Base-by-base conservation (phyloP, 257 asterid genomes). In the Solanum bukasovii region DNA sequence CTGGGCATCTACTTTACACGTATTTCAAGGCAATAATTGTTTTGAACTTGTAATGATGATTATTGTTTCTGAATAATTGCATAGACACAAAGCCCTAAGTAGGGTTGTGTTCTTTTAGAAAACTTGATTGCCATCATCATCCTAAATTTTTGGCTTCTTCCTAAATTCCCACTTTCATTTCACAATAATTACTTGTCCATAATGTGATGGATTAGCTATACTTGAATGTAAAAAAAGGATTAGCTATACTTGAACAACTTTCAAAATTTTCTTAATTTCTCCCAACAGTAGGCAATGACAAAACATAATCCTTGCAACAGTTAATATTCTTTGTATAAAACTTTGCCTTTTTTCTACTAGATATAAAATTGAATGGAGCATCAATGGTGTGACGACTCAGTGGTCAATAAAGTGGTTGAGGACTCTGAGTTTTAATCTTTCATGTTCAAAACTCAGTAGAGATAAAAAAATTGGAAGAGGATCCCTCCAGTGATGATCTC, bases 1-100 rank as follows among this genome's bases (percentile, higher is more conserved):
- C 65, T 67, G 78, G 68, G 84, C 84, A 86, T 73, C 25, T 38
- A 11, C 93, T 92, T 90, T 92, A 87, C 94, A 92, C 94, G 93
- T 90, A 86, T 86, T 89, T 88, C 90, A 93, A 92, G 52, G 90
- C 88, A 88, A 89, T 46, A 25, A 82, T 33, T 33, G 35, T 33
- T 34, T 34, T 34, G 35, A 34, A 34, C 35, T 34, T 23, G 84
- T 38, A 18, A 89, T 91, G 92, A 93, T 93, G 92, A 93, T 94
- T 91, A 92, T 94, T 92, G 92, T 89, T 46, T 84, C 84, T 84
- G 86, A 87, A 90, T 87, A 68, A 78, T 42, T n/a, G 75, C 86
- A 87, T 90, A 88, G 71, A 85, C 90, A 89, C 89, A 85, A 87
- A 61, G 79, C 84, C 87, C 87, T 84, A 82, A 87, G 86, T 89